Evolutionary conservation across 2,329 filamentous ascomycete genomes (phyloP).

Genomic region (Aureobasidium uvarum): DNA sequence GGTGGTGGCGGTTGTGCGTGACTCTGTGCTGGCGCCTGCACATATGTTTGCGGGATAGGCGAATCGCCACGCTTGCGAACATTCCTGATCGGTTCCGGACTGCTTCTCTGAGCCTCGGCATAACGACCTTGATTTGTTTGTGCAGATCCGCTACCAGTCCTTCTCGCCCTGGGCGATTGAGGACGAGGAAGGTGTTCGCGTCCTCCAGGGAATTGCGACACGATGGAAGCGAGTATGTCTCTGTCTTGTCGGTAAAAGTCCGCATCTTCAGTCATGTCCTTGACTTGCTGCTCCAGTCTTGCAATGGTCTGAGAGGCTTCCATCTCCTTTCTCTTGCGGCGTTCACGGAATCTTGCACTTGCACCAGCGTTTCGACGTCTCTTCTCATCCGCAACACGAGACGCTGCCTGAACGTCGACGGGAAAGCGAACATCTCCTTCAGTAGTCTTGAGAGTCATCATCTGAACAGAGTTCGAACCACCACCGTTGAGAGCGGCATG

Average conservation of each 20-base stretch:
- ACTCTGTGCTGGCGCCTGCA: conserved; percentile 4
- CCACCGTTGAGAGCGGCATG: conserved; percentile 43
- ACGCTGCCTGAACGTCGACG: conserved; percentile 77
- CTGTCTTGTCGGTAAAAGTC: conserved; percentile 73
- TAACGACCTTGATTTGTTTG: not conserved
- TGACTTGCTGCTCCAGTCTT: conserved; percentile 65
- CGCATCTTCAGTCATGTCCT: conserved; percentile 65
- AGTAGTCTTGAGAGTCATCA: conserved; percentile 55
- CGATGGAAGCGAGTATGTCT: conserved; percentile 67
- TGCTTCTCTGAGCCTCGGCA: not conserved
- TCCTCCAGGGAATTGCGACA: conserved; percentile 58
- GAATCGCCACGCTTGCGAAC: conserved; percentile 24
- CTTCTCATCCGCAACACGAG: conserved; percentile 80
- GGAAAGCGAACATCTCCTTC: conserved; percentile 60
- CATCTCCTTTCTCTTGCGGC: conserved; percentile 78
- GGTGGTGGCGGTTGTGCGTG: conserved; percentile 3
- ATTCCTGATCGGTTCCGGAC: conserved; percentile 26
- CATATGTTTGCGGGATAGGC: conserved; percentile 7
- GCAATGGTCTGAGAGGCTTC: conserved; percentile 68
- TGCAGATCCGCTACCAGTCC: conserved; percentile 26
- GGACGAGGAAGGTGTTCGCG: conserved; percentile 49
- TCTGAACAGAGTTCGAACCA: conserved; percentile 50
- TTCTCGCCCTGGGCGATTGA: conserved; percentile 42
- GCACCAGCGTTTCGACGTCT: conserved; percentile 80
- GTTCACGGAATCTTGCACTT: conserved; percentile 75